These are phyloP conservation scores for Lichtheimia hyalospora DNA, from an alignment of 371 early-diverging fungal species.

Conservation along the genomic window DNA sequence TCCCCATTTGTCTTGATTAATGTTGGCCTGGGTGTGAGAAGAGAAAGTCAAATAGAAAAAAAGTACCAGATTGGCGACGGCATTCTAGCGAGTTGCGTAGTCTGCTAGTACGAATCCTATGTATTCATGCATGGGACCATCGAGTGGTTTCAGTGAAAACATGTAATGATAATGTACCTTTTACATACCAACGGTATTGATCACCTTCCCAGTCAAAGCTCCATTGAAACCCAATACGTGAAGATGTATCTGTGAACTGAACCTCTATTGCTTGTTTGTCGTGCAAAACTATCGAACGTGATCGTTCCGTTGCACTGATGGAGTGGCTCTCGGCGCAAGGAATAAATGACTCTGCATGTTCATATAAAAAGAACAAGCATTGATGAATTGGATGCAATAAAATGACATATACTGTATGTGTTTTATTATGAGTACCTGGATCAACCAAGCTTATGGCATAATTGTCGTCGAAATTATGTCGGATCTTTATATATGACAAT, in stretches of 20 bases:
- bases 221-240: constrained; percentile 42
- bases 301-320: constrained; percentile 21
- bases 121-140: too few species aligned
- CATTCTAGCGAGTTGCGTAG: too few species aligned
- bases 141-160: too few species aligned
- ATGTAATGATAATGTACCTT: too few species aligned
- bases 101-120: too few species aligned
- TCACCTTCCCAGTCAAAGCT: constrained; percentile 44
- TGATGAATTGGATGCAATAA: not conserved
- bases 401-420: not conserved
- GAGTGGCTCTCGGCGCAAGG: constrained; percentile 35
- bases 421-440: constrained; percentile 14
- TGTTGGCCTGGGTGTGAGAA: too few species aligned
- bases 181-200: constrained; percentile 34
- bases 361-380: not conserved
- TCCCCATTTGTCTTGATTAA: too few species aligned
- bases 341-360: constrained; percentile 26
- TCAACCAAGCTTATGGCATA: constrained; percentile 41
- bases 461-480: constrained; percentile 34
- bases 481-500: constrained; percentile 35
- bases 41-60: too few species aligned
- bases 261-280: constrained; percentile 18
- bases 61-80: too few species aligned
- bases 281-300: constrained; percentile 32
- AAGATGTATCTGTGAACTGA: constrained; percentile 25